Conservation (phyloP, 2,329 filamentous ascomycete genomes). For the Diaporthe citri region DNA sequence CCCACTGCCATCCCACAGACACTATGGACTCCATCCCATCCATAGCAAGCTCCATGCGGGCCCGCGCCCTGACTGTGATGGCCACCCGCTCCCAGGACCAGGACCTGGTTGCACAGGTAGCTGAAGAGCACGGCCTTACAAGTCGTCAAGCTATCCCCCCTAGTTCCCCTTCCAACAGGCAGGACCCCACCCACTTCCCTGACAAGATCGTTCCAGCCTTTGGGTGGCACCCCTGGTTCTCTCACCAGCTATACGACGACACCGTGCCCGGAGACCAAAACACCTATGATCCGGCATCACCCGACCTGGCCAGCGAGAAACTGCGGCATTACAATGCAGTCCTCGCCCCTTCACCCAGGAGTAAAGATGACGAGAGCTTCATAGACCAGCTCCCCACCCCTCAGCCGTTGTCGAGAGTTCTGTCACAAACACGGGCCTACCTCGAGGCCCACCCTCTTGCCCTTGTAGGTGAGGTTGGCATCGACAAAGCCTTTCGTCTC, state of each 20-base stretch:
- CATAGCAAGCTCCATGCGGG: conserved; percentile 73
- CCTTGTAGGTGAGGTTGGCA: conserved; percentile 81
- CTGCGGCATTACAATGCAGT: conserved; percentile 75
- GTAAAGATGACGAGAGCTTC: conserved; percentile 57
- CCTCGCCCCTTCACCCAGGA: conserved; percentile 64
- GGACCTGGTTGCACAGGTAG: conserved; percentile 74
- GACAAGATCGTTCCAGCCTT: conserved; percentile 74
- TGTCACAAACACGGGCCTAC: conserved; percentile 66
- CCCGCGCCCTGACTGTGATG: conserved; percentile 79
- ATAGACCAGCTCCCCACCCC: conserved; percentile 69
- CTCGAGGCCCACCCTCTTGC: conserved; percentile 72
- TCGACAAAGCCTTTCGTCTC: conserved; percentile 83
- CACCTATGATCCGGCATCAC: conserved; percentile 51
- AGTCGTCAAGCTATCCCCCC: conserved; percentile 40
- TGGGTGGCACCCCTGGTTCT: conserved; percentile 92
- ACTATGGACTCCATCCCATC: conserved; percentile 72
- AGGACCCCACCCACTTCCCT: conserved; percentile 43
- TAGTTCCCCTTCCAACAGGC: not conserved
- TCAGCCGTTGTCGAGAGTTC: conserved; percentile 68
- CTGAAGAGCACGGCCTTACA: conserved; percentile 65
- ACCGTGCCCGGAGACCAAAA: conserved; percentile 45
- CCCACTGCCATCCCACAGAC: conserved; percentile 88
- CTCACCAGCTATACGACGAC: conserved; percentile 80
- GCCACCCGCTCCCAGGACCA: conserved; percentile 82
- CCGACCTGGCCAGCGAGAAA: conserved; percentile 55